Base-by-base conservation (phyloP, 192 early-diverging fungal species). In the Oehlia diaphana region DNA sequence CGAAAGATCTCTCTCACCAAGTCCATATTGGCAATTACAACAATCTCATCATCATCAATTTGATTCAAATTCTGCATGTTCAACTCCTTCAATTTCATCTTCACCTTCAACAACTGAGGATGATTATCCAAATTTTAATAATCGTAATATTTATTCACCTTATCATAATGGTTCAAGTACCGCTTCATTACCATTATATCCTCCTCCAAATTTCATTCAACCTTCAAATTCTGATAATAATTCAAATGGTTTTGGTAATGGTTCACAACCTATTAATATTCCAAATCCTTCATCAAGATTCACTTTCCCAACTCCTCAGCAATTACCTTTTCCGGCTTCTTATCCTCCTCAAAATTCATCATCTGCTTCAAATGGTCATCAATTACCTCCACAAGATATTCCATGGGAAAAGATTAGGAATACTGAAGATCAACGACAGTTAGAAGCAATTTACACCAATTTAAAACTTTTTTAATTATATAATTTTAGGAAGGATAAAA, bases 41-140 rank as follows among this genome's bases (percentile, higher is more conserved):
- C 72, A 75, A 75, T 58, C 74, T n/a, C 74, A 75, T 39, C 21
- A 47, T 68, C 9, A 23, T 37, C 76, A 78, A 78, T 37, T 78
- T 33, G 76, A 78, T 68, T 42, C 74, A 12, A 65, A 78, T 47
- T 78, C 76, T 28, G 65, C 76, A 64, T 78, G 76, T 21, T 78
- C 76, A 19, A 78, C 76, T 33, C 76, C 76, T 16, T 78, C 76
- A 9, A 68, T 78, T 33, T 78, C 76, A 9, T 78, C 76, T 28
- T 78, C 76, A 47, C 76, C 76, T 28, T 78, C 76, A n/a, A 77
- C 76, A 2, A 78, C 65, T 2, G 76, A 78, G 53, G 76, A 78
- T 12, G 76, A 78, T 66, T 78, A 68, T 13, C 33, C 28, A 0
- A 61, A 78, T 78, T 53, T 63, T 50, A 9, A 9, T 68, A 9